Evolutionary conservation across 2,329 filamentous ascomycete species (phyloP).

Genomic region (Colletotrichum sp.): DNA sequence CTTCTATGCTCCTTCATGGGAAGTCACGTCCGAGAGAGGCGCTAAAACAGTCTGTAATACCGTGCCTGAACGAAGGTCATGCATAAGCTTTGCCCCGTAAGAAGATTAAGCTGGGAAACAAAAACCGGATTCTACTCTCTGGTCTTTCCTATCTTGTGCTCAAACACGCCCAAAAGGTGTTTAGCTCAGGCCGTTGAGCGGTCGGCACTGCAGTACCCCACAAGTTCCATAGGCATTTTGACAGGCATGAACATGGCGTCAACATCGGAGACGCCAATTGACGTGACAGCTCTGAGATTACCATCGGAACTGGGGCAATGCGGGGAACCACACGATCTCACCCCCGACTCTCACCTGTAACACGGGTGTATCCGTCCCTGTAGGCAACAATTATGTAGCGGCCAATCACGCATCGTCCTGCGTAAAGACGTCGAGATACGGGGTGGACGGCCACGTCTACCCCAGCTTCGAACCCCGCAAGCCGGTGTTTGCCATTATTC

Average conservation of each 20-base stretch:
- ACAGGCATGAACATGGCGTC: neutral
- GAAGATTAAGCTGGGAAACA: neutral
- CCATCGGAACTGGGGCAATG: neutral
- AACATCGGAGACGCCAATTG: neutral
- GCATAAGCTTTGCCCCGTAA: neutral
- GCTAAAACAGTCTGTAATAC: neutral
- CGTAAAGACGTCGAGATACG: neutral
- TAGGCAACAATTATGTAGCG: neutral
- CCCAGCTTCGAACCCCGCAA: neutral
- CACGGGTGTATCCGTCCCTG: neutral
- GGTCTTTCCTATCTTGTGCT: neutral
- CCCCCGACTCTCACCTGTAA: neutral
- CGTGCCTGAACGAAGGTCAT: neutral
- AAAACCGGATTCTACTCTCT: neutral
- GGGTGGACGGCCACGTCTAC: neutral
- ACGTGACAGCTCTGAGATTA: neutral
- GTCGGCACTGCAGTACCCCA: neutral
- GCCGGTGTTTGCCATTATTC: neutral
- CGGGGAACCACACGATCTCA: neutral
- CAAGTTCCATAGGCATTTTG: neutral
- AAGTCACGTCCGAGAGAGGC: neutral
- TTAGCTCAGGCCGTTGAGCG: neutral
- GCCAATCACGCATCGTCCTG: neutral
- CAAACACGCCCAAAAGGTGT: neutral
- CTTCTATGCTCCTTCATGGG: neutral